A percentile compares a stretch with the other conserved stretches of the same genome.
Evolutionary conservation across 1,284 basidiomycete species (phyloP).

Genomic region (Leccinum olivaceoglutinosum): DNA sequence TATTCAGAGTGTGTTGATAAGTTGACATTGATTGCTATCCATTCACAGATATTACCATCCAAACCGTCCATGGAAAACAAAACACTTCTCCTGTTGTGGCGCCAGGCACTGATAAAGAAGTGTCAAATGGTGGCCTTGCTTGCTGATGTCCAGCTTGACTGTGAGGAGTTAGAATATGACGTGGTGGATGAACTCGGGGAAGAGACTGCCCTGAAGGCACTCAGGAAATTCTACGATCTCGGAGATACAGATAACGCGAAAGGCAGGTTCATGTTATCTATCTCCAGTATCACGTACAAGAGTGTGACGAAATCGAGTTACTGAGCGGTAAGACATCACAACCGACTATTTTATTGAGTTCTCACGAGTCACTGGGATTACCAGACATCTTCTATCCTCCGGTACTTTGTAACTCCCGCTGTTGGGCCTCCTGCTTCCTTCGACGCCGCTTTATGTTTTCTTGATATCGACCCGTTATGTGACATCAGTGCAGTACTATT

Average conservation of each 20-base stretch:
- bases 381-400: no score
- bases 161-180: conserved; percentile 1
- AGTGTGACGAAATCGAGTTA: no score
- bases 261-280: neutral
- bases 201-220: conserved; percentile 22
- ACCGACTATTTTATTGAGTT: no score
- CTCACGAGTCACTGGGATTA: no score
- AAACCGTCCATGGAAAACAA: neutral
- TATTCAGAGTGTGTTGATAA: neutral
- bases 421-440: no score
- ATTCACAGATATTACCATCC: conserved; percentile 1
- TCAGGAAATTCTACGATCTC: conserved; percentile 22
- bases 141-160: conserved; percentile 5
- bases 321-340: neutral
- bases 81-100: neutral
- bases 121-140: neutral
- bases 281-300: neutral
- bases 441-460: no score
- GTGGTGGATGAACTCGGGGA: conserved; percentile 1
- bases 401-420: no score
- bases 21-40: neutral
- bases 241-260: neutral
- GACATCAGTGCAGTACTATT: no score
- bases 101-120: neutral
- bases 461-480: no score